Evolutionary conservation across 768 basidiomycete genomes (phyloP), one percentile per base, ranked within the genome.

Genomic region (Pleurotus tuber-regium): DNA sequence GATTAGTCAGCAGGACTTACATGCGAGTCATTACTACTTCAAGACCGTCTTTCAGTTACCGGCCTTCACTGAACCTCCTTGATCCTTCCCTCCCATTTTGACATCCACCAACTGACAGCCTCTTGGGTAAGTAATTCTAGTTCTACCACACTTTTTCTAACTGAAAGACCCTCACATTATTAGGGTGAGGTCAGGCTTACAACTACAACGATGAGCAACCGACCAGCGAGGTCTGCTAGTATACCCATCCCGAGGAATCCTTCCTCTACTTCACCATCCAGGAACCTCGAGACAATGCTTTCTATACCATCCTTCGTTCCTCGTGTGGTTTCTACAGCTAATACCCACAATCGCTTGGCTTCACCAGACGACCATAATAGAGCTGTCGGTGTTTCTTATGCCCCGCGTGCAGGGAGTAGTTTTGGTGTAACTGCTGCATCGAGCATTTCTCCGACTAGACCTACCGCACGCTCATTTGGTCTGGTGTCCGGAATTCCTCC

Each of bases 201-300:
- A 52, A 12, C 29, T 25, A 19, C 23, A 28, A 19, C 49, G 55
- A 83, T 80, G 77, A 71, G 75, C 26, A 65, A 67, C 11, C 71
- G 85, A 52, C 77, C 79, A 36, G 71, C 80, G 10, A 79, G 86
- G 62, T 82, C 85, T 0, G 73, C 84, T 19, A 87, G 79, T 61
- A 85, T 88, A 61, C 83, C 86, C 33, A 80, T 86, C 52, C 81
- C 81, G n/a, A 73, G 77, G 48, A 74, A 65, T 54, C 62, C 72
- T 19, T 65, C 72, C 26, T 68, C 76, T 18, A 69, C 71, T 4
- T 71, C 77, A 4, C 72, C 80, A 31, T 65, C 75, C 57, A 75
- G 83, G 53, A 81, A 81, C 54, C 79, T 89, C 50, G 87, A 87
- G 62, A 77, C 77, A 43, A 74, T 80, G 40, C 81, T 88, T 25